Evolutionary conservation across 148 eudicot species (phyloP).

Genomic region (Chenopodium suecicum): DNA sequence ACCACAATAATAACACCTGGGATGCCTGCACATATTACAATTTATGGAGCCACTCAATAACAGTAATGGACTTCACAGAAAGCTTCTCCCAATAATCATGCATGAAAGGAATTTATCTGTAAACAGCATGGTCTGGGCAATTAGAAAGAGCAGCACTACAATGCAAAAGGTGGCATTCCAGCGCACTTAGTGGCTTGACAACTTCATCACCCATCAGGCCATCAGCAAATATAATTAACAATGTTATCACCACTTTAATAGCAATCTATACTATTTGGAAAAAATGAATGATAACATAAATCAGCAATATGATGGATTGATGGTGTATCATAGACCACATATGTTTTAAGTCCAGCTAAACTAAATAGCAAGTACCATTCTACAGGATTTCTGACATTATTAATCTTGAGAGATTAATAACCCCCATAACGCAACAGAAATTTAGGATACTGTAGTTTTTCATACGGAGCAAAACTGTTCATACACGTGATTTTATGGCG

Average conservation of each 20-base stretch:
- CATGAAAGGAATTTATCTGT: not conserved
- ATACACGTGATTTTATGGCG: not conserved
- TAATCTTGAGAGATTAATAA: not conserved
- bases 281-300: not conserved
- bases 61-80: not conserved
- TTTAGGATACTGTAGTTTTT: not conserved
- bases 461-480: not conserved
- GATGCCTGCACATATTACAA: not conserved
- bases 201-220: not conserved
- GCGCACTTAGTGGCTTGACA: slow-evolving; percentile 6
- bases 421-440: not conserved
- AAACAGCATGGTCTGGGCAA: not conserved
- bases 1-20: not conserved
- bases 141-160: not conserved
- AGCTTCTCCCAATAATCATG: not conserved
- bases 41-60: not conserved
- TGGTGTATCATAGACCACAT: not conserved
- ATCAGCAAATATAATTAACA: not conserved
- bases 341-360: not conserved
- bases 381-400: not conserved
- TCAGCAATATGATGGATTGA: not conserved
- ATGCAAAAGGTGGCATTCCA: not conserved
- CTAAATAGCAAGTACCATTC: not conserved
- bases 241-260: not conserved
- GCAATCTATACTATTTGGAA: not conserved